Percentiles rank a stretch among this genome's conserved stretches.
phyloP scores from a whole-genome alignment of 805 yeast species.

The Starmerella bombicola region DNA sequence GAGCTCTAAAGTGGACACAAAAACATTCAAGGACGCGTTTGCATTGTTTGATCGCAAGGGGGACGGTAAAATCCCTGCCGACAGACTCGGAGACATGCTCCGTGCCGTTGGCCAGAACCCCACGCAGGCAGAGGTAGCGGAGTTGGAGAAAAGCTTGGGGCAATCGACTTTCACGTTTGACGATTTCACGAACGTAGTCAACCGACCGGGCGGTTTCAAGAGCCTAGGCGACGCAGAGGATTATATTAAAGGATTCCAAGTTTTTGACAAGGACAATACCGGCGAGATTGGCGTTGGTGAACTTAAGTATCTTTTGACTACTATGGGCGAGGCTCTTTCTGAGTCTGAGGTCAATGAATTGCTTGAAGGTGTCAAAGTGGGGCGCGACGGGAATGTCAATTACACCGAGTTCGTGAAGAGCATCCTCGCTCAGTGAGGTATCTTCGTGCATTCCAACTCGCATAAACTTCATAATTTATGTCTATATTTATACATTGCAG shows the following conservation, averaged over 20 bases:
- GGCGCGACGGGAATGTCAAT: slow-evolving; percentile 88
- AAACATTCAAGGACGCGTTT: slow-evolving; percentile 76
- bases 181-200: slow-evolving; percentile 60
- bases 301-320: slow-evolving; percentile 83
- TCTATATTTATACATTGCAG: background rate
- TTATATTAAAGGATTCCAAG: slow-evolving; percentile 91
- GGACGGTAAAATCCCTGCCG: slow-evolving; percentile 75
- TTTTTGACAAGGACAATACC: slow-evolving; percentile 88
- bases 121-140: slow-evolving; percentile 72
- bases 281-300: slow-evolving; percentile 98
- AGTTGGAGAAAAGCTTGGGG: slow-evolving; percentile 36
- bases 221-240: slow-evolving; percentile 83
- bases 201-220: slow-evolving; percentile 69
- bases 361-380: slow-evolving; percentile 86
- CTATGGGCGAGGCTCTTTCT: slow-evolving; percentile 85
- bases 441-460: background rate
- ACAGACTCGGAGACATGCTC: slow-evolving; percentile 79
- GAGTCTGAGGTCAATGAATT: slow-evolving; percentile 92
- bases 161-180: slow-evolving; percentile 48
- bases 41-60: slow-evolving; percentile 95
- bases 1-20: slow-evolving; percentile 27
- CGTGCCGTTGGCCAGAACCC: slow-evolving; percentile 99
- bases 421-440: slow-evolving; percentile 64
- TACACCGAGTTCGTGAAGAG: slow-evolving; percentile 87
- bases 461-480: background rate